Evolutionary conservation across 176 grass and related monocot genomes (phyloP), one percentile per base, ranked within the genome.

Genomic region (Chloris gayana): DNA sequence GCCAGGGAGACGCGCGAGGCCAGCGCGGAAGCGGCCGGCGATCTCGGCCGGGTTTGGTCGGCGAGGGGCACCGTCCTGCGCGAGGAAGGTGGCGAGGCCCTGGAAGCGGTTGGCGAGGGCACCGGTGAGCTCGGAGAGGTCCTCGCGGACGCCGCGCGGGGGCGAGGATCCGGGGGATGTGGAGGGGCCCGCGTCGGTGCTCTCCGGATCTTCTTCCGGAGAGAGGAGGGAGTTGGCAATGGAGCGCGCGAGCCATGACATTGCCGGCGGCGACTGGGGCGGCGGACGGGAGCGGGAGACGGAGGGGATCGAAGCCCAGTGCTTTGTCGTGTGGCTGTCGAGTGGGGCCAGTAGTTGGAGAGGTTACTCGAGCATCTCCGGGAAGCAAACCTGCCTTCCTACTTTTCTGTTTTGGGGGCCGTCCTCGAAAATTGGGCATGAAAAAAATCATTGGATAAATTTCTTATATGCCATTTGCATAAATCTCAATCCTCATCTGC

Each of bases 221-320:
- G 88, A 14, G 61, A 89, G 80, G 58, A 98, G 79, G 51, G 95
- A 82, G 79, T 89, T 89, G 29, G 74, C 74, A 51, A 95, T 84
- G 39, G 95, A 95, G 80, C 91, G 93, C 39, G 95, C 92, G 46
- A 98, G 56, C 92, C 95, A 94, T 46, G 95, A 83, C 95, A 98
- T 98, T 44, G 83, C 76, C 64, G 79, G 13, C 61, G 81, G 70
- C 61, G 58, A 46, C 30, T 60, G 51, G 24, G 80, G 65, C 29
- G 82, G 58, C 26, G 51, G 70, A 12, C 34, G n/a, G 37, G 61
- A 4, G 25, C 67, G 76, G 68, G 58, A 17, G 44, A 42, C 33
- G 71, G 64, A 15, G 21, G 17, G 19, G 22, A 30, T 15, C 33
- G 54, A 17, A 38, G 69, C 25, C 67, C 4, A 29, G 64, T 71